Evolutionary conservation across 768 basidiomycete genomes (phyloP).

Genomic region (Tricholoma sp.): DNA sequence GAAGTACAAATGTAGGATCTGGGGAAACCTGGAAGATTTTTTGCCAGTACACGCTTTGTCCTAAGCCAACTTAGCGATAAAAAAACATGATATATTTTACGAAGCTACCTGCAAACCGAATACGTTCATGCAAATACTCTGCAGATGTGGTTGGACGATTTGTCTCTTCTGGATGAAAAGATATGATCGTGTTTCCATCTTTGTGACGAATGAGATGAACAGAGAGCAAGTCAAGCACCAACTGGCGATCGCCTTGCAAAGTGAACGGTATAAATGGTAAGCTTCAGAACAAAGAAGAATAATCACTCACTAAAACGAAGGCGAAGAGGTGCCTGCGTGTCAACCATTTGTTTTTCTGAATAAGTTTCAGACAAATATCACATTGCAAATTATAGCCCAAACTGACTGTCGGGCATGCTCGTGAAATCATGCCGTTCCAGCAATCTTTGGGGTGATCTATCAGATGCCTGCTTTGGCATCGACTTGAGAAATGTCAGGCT

Average conservation of each 20-base stretch:
- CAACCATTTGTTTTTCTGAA: conserved; percentile 28
- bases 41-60: conserved; percentile 24
- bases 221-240: conserved; percentile 42
- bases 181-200: conserved; percentile 44
- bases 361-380: not conserved
- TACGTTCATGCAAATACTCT: conserved; percentile 38
- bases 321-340: conserved; percentile 35
- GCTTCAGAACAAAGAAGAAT: not conserved
- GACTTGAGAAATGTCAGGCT: conserved; percentile 50
- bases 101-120: conserved; percentile 40
- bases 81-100: not conserved
- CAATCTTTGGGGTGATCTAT: not conserved
- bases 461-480: conserved; percentile 21
- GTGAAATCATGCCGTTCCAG: not conserved
- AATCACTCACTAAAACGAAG: conserved; percentile 26
- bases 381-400: not conserved
- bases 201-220: conserved; percentile 43
- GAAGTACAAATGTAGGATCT: conserved; percentile 22
- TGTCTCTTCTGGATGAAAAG: conserved; percentile 38
- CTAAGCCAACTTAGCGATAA: not conserved
- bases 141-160: conserved; percentile 37
- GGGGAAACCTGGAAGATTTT: conserved; percentile 18
- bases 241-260: conserved; percentile 22
- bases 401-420: conserved; percentile 9
- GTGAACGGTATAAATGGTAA: not conserved